A percentile compares a stretch with the other conserved stretches of the same genome.
Conservation (phyloP, 129 eudicot genomes). For the Ambrosia artemisiifolia region DNA sequence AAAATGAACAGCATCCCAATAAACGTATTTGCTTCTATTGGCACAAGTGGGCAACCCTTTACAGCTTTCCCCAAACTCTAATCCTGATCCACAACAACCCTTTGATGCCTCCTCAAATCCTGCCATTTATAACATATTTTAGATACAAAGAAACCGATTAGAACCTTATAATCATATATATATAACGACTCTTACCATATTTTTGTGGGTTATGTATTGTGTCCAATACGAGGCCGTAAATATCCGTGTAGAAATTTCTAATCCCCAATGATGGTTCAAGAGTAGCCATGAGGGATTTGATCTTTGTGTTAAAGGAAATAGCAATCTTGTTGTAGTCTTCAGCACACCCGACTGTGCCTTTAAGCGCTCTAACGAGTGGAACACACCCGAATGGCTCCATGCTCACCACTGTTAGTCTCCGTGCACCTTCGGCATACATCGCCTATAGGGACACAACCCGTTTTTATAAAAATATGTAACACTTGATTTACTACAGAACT, state of each 20-base stretch:
- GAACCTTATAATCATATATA: neutral
- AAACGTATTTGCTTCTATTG: conserved; percentile 42
- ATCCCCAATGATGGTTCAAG: conserved; percentile 26
- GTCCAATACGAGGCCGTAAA: conserved; percentile 30
- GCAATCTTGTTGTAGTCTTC: conserved; percentile 46
- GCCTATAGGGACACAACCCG: conserved; percentile 24
- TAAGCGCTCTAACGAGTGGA: conserved; percentile 41
- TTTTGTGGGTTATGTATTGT: conserved; percentile 32
- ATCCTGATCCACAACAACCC: conserved; percentile 66
- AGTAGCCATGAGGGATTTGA: conserved; percentile 32
- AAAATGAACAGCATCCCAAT: conserved; percentile 66
- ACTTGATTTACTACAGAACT: neutral
- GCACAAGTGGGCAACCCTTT: conserved; percentile 43
- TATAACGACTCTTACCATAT: conserved; percentile 28
- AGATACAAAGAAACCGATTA: too few relatives aligned
- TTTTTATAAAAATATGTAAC: neutral
- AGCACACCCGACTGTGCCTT: conserved; percentile 31
- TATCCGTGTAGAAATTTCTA: conserved; percentile 24
- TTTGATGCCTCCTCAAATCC: conserved; percentile 47
- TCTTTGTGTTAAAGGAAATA: conserved; percentile 37
- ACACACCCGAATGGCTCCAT: conserved; percentile 52
- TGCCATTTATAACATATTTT: conserved; percentile 9
- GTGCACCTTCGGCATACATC: conserved; percentile 43
- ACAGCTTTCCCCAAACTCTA: conserved; percentile 47
- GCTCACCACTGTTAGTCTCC: conserved; percentile 45